These are phyloP conservation scores for Hibiscus trionum DNA, from an alignment of 345 rosid genomes.

Conservation along the genomic window DNA sequence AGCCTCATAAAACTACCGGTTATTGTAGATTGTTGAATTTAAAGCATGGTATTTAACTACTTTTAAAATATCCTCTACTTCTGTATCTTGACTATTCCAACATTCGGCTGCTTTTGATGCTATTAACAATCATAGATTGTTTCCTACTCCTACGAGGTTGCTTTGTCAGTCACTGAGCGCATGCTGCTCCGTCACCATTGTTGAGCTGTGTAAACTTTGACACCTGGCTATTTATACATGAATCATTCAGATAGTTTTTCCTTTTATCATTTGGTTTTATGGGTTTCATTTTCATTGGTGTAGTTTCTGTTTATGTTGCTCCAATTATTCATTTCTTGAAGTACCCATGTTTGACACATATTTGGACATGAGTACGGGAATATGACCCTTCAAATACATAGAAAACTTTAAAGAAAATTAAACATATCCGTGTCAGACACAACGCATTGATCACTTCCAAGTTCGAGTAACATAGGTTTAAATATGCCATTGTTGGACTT, in stretches of 20 bases:
- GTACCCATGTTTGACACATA: too few species aligned
- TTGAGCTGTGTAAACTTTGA: too few species aligned
- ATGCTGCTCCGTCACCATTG: background rate
- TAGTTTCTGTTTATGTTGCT: too few species aligned
- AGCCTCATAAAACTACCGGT: background rate
- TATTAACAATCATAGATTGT: too few species aligned
- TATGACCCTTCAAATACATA: background rate
- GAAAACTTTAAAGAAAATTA: background rate
- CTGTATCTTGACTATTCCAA: background rate
- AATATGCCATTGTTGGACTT: background rate
- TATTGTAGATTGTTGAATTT: background rate
- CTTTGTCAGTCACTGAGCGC: background rate
- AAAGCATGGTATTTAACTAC: background rate
- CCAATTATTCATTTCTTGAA: too few species aligned
- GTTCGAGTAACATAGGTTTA: background rate
- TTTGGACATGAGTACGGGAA: background rate
- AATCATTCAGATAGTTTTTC: too few species aligned
- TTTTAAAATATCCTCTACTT: background rate
- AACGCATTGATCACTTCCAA: background rate
- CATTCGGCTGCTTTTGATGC: too few species aligned
- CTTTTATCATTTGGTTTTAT: too few species aligned
- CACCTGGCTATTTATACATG: too few species aligned
- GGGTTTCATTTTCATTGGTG: too few species aligned
- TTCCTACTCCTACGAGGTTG: too few species aligned
- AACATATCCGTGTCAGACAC: background rate